phyloP scores from a whole-genome alignment of 1,284 basidiomycete species.

The Pterulicium gracile region DNA sequence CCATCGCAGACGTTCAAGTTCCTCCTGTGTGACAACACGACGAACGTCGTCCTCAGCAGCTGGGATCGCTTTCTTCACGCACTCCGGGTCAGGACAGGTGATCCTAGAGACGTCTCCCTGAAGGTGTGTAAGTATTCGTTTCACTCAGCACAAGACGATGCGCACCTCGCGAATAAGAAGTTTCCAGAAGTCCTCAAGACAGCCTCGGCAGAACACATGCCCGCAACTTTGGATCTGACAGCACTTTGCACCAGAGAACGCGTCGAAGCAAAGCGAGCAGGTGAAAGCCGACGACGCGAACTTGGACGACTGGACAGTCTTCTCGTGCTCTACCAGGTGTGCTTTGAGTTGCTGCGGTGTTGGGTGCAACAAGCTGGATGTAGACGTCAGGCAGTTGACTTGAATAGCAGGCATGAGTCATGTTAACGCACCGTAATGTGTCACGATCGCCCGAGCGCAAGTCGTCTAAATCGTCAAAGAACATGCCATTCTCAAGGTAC shows the following conservation, averaged over 20 bases:
- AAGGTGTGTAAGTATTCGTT: no score
- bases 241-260: neutral
- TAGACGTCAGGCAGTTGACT: neutral
- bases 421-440: neutral
- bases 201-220: slow-evolving; percentile 1
- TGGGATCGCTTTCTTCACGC: neutral
- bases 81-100: slow-evolving; percentile 1
- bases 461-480: neutral
- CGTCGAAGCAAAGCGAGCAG: neutral
- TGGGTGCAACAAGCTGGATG: neutral
- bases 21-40: neutral
- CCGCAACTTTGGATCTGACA: neutral
- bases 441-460: neutral
- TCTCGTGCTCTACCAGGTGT: neutral
- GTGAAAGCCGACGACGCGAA: neutral
- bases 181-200: slow-evolving; percentile 1
- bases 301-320: neutral
- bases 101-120: neutral
- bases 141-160: no score
- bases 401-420: neutral
- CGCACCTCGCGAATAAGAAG: neutral
- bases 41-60: neutral
- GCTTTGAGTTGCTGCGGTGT: neutral
- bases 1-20: neutral
- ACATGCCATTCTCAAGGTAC: neutral